Evolutionary conservation across 106 monocot species (phyloP).

Genomic region (Dendrobium chrysotoxum): DNA sequence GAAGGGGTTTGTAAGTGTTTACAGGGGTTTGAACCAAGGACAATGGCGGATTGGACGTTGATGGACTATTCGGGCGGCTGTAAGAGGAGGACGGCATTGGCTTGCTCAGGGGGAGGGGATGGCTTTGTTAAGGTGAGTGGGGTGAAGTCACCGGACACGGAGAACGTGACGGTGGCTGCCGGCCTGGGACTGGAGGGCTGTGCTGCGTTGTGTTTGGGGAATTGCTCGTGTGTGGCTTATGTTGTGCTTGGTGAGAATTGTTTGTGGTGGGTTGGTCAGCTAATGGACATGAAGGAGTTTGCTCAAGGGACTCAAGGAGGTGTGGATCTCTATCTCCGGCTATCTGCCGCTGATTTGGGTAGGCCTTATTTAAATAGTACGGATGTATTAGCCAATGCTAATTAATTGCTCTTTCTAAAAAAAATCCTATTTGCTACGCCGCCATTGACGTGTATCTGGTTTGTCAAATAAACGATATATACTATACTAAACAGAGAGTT

Average conservation of each 20-base stretch:
- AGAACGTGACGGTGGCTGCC: slow-evolving; percentile 3
- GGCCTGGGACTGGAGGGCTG: background rate
- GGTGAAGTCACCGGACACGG: slow-evolving; percentile 16
- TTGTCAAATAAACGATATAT: too few species aligned
- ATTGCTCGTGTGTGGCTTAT: slow-evolving; percentile 13
- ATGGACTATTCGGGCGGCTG: slow-evolving; percentile 5
- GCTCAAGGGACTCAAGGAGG: background rate
- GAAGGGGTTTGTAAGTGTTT: slow-evolving; percentile 25
- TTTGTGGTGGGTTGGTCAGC: background rate
- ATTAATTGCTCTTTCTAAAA: too few species aligned
- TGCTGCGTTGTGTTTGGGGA: background rate
- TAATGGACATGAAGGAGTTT: slow-evolving; percentile 10
- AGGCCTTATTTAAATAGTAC: too few species aligned
- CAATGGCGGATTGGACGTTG: background rate
- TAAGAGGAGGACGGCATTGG: background rate
- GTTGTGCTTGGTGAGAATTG: slow-evolving; percentile 2
- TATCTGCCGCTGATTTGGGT: slow-evolving; percentile 11
- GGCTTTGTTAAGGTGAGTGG: background rate
- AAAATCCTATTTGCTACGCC: too few species aligned
- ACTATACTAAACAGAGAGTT: too few species aligned
- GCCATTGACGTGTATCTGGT: too few species aligned
- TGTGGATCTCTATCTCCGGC: slow-evolving; percentile 4
- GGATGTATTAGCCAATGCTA: too few species aligned
- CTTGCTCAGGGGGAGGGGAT: background rate
- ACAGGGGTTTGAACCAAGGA: slow-evolving; percentile 30